These are phyloP conservation scores for Maudiozyma barnettii DNA, from an alignment of 805 yeast species.

Conservation along the genomic window DNA sequence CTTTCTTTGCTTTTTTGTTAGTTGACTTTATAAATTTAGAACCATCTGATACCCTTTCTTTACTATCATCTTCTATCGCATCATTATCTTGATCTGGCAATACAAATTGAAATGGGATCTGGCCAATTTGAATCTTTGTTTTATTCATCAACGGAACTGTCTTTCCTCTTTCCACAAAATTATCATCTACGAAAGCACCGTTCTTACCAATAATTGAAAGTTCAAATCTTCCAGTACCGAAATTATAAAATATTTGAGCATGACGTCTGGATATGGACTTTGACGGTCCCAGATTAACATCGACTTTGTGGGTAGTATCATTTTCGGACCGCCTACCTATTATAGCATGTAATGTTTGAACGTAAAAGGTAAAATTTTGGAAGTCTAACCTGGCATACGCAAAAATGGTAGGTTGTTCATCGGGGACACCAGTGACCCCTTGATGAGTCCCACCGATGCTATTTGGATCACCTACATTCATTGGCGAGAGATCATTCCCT, in stretches of 20 bases:
- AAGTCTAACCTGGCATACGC: conserved; percentile 74
- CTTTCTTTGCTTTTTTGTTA: conserved; percentile 8
- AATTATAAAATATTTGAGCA: conserved; percentile 92
- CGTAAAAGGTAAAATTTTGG: conserved; percentile 87
- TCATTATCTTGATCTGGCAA: conserved; percentile 55
- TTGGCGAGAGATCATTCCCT: background rate
- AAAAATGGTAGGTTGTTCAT: conserved; percentile 34
- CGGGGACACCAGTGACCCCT: conserved; percentile 5
- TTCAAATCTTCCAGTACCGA: conserved; percentile 92
- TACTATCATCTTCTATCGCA: conserved; percentile 25
- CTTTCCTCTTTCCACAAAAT: conserved; percentile 79
- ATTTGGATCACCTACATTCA: background rate
- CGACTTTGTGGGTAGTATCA: conserved; percentile 62
- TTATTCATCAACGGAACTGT: conserved; percentile 82
- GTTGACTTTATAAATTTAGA: conserved; percentile 2
- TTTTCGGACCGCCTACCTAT: conserved; percentile 83
- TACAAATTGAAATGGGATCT: conserved; percentile 78
- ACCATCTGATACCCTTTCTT: conserved; percentile 2
- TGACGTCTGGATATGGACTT: conserved; percentile 91
- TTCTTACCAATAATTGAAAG: conserved; percentile 85
- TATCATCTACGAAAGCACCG: conserved; percentile 93
- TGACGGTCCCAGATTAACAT: conserved; percentile 84
- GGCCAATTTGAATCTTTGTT: conserved; percentile 85
- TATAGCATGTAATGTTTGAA: conserved; percentile 89
- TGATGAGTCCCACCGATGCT: conserved; percentile 1